Evolutionary conservation across 2,329 filamentous ascomycete species (phyloP).

Genomic region (Zasmidium cellare): DNA sequence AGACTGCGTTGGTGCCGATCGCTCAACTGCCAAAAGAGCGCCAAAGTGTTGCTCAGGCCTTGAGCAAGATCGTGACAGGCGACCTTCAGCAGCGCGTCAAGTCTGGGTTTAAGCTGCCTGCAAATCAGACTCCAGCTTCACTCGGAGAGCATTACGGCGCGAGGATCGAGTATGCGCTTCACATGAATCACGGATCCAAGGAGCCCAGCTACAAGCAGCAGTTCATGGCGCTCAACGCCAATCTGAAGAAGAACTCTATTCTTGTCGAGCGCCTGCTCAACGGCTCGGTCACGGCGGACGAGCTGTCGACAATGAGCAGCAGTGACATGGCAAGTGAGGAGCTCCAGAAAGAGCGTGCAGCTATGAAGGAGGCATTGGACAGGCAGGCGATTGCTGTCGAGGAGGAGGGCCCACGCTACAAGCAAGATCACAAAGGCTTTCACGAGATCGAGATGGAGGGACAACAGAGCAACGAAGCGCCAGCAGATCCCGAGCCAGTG

Average conservation of each 20-base stretch:
- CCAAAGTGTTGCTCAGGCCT: constrained; percentile 66
- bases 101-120: constrained; percentile 61
- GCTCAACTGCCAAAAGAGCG: constrained; percentile 64
- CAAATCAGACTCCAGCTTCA: constrained; percentile 63
- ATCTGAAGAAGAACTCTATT: constrained; percentile 84
- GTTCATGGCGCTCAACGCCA: constrained; percentile 75
- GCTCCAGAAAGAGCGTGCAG: constrained; percentile 73
- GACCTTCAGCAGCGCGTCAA: constrained; percentile 69
- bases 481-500: background rate
- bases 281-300: constrained; percentile 68
- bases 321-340: constrained; percentile 93
- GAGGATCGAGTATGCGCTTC: constrained; percentile 72
- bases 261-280: constrained; percentile 75
- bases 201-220: constrained; percentile 59
- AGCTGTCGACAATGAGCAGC: constrained; percentile 81
- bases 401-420: constrained; percentile 70
- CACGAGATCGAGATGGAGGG: constrained; percentile 79
- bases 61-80: constrained; percentile 69
- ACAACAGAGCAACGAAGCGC: constrained; percentile 16
- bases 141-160: constrained; percentile 71
- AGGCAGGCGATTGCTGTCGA: constrained; percentile 83
- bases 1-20: constrained; percentile 39
- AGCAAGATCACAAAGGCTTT: constrained; percentile 92
- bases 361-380: constrained; percentile 75
- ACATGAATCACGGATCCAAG: constrained; percentile 56